phyloP scores from a whole-genome alignment of 2,329 filamentous ascomycete species.

The Diaporthe aspalathi region DNA sequence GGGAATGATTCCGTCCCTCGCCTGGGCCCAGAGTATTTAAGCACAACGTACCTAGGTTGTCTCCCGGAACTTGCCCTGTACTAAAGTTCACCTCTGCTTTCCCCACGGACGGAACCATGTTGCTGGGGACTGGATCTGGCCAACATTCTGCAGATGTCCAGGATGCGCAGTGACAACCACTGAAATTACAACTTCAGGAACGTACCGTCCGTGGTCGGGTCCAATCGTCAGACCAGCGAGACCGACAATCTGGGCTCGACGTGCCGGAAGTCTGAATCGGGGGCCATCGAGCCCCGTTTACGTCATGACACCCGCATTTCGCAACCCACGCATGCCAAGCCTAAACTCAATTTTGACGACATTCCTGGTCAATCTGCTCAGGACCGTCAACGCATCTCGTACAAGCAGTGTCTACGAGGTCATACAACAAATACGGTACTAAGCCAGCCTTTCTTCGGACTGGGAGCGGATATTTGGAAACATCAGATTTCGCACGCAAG shows the following conservation, averaged over 20 bases:
- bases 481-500: no score
- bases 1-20: no score
- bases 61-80: no score
- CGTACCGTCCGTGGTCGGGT: rapidly evolving
- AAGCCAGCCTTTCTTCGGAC: not conserved
- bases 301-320: conserved; percentile 20
- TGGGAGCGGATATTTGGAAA: no score
- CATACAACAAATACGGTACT: not conserved
- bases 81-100: not conserved
- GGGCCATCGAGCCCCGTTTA: not conserved
- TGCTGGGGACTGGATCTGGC: not conserved
- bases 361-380: not conserved
- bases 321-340: not conserved
- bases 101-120: not conserved
- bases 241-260: no score
- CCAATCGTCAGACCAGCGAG: not conserved
- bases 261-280: not conserved
- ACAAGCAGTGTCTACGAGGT: not conserved
- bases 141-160: not conserved
- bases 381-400: not conserved
- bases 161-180: not conserved
- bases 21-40: no score
- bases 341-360: conserved; percentile 31
- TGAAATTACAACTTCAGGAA: not conserved
- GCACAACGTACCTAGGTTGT: no score